Conservation (phyloP, 1,284 basidiomycete genomes). For the Calocybe gambosa region DNA sequence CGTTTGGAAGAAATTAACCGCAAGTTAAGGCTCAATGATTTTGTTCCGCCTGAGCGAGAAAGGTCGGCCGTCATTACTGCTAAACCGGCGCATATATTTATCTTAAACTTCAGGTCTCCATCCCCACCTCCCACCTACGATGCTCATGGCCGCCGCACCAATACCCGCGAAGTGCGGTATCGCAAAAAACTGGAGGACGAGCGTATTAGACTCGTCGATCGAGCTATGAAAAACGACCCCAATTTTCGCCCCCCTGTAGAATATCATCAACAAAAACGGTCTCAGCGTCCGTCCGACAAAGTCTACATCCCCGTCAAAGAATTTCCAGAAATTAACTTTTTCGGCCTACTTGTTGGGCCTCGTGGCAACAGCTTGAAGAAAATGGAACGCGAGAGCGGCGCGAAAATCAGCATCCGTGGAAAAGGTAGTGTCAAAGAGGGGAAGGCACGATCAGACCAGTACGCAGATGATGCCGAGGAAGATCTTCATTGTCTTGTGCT, state of each 20-base stretch:
- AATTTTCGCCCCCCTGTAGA: conserved; percentile 95
- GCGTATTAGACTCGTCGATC: conserved; percentile 88
- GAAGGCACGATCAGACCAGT: conserved; percentile 90
- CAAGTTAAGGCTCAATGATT: conserved; percentile 90
- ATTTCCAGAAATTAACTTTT: conserved; percentile 99
- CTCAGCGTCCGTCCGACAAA: conserved; percentile 90
- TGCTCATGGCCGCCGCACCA: conserved; percentile 92
- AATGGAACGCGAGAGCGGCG: conserved; percentile 97
- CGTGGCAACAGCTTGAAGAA: conserved; percentile 99
- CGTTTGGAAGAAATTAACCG: conserved; percentile 96
- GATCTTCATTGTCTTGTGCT: conserved; percentile 98
- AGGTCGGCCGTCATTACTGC: conserved; percentile 42
- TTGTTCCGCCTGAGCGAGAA: conserved; percentile 93
- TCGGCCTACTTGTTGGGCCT: conserved; percentile 96
- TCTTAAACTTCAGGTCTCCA: conserved; percentile 57
- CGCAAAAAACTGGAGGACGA: conserved; percentile 98
- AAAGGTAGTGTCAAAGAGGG: conserved; percentile 99
- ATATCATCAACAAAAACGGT: conserved; percentile 91
- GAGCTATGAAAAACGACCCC: conserved; percentile 95
- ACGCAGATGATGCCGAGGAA: conserved; percentile 94
- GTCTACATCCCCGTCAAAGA: conserved; percentile 99
- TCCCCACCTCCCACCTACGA: conserved; percentile 98
- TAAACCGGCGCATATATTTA: conserved; percentile 23
- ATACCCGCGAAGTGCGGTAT: conserved; percentile 97
- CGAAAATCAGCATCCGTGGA: conserved; percentile 97